These are phyloP conservation scores for Colletotrichum plurivorum DNA, from an alignment of 2,329 filamentous ascomycete species.

Conservation along the genomic window DNA sequence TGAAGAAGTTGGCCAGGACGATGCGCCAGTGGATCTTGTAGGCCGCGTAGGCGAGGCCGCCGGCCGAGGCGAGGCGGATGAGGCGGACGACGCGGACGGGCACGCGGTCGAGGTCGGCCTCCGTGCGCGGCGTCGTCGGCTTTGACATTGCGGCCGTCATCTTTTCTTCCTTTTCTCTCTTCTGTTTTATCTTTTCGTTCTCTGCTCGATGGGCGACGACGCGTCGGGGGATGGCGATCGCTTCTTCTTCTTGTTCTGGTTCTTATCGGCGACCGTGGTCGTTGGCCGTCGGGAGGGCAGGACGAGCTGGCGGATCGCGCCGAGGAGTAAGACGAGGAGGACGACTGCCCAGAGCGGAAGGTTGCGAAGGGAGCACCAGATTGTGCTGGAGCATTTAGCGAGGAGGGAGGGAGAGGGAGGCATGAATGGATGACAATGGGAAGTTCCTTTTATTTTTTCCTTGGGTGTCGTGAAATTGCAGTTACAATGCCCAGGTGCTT, in stretches of 20 bases:
- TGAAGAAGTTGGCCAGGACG: slow-evolving; percentile 61
- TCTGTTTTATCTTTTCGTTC: background rate
- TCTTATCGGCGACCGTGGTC: slow-evolving; percentile 36
- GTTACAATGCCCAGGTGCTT: too few relatives aligned
- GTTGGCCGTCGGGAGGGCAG: slow-evolving; percentile 19
- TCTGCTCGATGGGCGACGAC: background rate
- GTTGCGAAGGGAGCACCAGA: slow-evolving; percentile 57
- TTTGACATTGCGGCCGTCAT: slow-evolving; percentile 35
- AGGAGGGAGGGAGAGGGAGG: slow-evolving; percentile 45
- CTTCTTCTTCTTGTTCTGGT: slow-evolving; percentile 1
- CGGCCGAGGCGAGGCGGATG: slow-evolving; percentile 56
- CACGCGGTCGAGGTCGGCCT: slow-evolving; percentile 39
- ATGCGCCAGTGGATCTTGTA: slow-evolving; percentile 59
- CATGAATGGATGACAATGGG: background rate
- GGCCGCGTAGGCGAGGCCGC: slow-evolving; percentile 62
- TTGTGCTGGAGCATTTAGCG: slow-evolving; percentile 59
- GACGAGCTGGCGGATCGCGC: slow-evolving; percentile 50
- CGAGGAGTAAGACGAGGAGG: slow-evolving; percentile 52
- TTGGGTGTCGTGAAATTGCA: background rate
- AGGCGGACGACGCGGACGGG: slow-evolving; percentile 48
- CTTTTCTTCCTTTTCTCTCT: background rate
- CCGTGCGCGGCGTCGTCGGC: slow-evolving; percentile 40
- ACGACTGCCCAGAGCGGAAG: slow-evolving; percentile 60
- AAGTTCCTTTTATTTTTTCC: background rate
- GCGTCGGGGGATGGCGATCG: background rate